phyloP scores from a whole-genome alignment of 2,329 filamentous ascomycete genomes.

The Cladophialophora carrionii region DNA sequence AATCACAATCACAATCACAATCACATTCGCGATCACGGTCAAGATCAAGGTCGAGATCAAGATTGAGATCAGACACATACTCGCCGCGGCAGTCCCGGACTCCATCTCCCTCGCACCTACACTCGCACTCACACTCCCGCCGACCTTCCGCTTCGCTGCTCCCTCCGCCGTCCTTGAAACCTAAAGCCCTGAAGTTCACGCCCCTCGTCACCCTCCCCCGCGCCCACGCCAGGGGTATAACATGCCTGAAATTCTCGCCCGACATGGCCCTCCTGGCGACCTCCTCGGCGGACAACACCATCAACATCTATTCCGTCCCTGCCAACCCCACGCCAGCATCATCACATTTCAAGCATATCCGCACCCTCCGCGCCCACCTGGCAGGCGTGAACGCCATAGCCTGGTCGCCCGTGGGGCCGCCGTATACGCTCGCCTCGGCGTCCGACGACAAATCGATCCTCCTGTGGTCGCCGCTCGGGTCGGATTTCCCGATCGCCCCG shows the following conservation, averaged over 20 bases:
- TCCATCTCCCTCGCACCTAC: background rate
- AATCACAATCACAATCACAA: constrained; percentile 56
- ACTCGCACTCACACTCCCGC: constrained; percentile 37
- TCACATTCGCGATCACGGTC: constrained; percentile 35
- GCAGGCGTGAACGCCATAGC: constrained; percentile 89
- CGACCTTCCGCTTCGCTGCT: constrained; percentile 6
- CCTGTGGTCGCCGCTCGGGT: constrained; percentile 75
- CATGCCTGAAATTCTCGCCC: constrained; percentile 87
- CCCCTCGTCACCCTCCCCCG: constrained; percentile 41
- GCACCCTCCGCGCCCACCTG: constrained; percentile 90
- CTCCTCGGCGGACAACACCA: constrained; percentile 82
- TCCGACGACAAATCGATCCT: constrained; percentile 96
- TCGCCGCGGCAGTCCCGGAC: constrained; percentile 38
- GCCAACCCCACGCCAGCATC: constrained; percentile 52
- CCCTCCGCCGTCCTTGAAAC: constrained; percentile 23
- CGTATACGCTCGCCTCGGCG: constrained; percentile 75
- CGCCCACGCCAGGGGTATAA: constrained; percentile 66
- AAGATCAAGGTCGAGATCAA: constrained; percentile 53
- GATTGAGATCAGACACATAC: constrained; percentile 46
- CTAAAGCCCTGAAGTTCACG: constrained; percentile 30
- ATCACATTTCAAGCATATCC: constrained; percentile 71
- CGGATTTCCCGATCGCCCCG: constrained; percentile 56
- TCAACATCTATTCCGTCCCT: constrained; percentile 73
- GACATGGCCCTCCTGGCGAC: constrained; percentile 88
- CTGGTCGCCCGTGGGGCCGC: constrained; percentile 86